phyloP scores from a whole-genome alignment of 2,329 filamentous ascomycete species.

The Pseudocercospora fuligena region DNA sequence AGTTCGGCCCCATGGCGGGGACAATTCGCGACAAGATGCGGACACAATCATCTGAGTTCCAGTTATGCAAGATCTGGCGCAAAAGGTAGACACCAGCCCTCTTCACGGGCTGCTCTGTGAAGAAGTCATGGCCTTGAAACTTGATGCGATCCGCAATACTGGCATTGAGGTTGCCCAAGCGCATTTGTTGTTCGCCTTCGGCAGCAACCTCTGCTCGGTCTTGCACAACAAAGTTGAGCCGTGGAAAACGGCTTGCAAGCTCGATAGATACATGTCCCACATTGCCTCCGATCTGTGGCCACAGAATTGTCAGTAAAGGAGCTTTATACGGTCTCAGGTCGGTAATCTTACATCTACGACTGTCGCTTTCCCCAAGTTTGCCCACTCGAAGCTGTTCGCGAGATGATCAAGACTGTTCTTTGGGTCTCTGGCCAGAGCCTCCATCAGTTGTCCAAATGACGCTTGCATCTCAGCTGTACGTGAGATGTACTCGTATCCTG shows the following conservation, averaged over 20 bases:
- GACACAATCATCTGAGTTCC: constrained; percentile 26
- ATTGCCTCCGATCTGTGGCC: constrained; percentile 5
- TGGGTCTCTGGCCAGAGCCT: background rate
- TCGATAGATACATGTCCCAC: constrained; percentile 27
- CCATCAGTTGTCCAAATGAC: background rate
- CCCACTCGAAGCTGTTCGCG: background rate
- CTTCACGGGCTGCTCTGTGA: constrained; percentile 30
- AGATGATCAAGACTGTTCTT: background rate
- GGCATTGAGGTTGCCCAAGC: background rate
- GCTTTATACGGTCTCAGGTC: background rate
- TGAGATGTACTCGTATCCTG: background rate
- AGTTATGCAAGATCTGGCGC: constrained; percentile 26
- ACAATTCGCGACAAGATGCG: constrained; percentile 29
- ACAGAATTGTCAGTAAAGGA: background rate
- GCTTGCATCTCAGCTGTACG: background rate
- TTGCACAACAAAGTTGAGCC: constrained; percentile 19
- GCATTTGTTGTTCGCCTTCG: background rate
- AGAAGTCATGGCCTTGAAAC: constrained; percentile 34
- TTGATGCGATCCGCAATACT: constrained; percentile 2
- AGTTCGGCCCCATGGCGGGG: constrained; percentile 18
- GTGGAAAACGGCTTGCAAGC: constrained; percentile 9
- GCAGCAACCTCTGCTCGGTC: constrained; percentile 7
- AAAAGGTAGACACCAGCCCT: constrained; percentile 37
- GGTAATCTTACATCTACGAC: background rate
- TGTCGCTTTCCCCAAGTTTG: background rate